Conservation (phyloP, 164 flowering plant species). For the Vitis labrusca region DNA sequence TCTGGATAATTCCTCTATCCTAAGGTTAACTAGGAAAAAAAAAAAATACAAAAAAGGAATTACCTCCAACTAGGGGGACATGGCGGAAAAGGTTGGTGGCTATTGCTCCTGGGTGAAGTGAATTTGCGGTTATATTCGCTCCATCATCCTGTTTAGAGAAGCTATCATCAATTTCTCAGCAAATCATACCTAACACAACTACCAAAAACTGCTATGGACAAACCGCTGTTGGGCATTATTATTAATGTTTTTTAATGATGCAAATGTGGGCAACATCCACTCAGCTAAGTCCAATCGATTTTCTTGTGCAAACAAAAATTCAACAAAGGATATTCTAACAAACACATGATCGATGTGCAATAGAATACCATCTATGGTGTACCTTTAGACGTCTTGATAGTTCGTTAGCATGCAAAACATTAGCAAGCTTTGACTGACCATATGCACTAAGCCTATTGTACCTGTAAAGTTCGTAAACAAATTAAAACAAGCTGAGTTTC, state of each 20-base stretch:
- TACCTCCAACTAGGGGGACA: conserved; percentile 29
- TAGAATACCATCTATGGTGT: not conserved
- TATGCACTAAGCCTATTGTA: conserved; percentile 47
- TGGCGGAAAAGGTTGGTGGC: conserved; percentile 55
- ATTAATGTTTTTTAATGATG: not conserved
- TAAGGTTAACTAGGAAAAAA: too few relatives aligned
- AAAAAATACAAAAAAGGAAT: not conserved
- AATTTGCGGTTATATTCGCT: conserved; percentile 49
- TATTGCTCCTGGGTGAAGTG: conserved; percentile 57
- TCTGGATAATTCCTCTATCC: too few relatives aligned
- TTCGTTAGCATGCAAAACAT: conserved; percentile 64
- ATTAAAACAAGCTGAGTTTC: not conserved
- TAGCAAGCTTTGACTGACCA: conserved; percentile 75
- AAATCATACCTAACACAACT: not conserved
- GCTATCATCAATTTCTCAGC: not conserved
- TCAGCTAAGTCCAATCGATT: not conserved
- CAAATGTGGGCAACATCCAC: not conserved
- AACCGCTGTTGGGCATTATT: not conserved
- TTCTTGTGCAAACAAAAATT: too few relatives aligned
- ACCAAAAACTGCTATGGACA: not conserved
- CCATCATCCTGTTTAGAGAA: conserved; percentile 43
- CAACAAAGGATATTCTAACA: too few relatives aligned
- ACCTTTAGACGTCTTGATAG: conserved; percentile 57
- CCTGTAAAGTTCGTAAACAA: conserved; percentile 25
- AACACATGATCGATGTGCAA: too few relatives aligned